Conservation (phyloP, 2,329 filamentous ascomycete species). For the Saccharata proteae region DNA sequence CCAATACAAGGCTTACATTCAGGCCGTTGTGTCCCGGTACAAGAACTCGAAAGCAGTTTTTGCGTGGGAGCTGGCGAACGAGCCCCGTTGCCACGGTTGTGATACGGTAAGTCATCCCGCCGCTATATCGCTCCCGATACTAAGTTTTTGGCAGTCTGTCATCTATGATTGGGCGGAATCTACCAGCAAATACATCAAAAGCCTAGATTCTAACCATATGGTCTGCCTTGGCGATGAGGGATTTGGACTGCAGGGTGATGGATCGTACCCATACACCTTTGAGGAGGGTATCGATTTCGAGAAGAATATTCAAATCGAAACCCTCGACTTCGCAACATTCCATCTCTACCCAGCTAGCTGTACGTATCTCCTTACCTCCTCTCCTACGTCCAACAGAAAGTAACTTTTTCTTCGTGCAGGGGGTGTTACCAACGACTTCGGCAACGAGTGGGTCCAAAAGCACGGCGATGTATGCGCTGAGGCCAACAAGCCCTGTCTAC, state of each 20-base stretch:
- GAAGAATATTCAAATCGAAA: slow-evolving; percentile 38
- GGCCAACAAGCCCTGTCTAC: slow-evolving; percentile 27
- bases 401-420: slow-evolving; percentile 17
- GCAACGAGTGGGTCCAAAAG: slow-evolving; percentile 34
- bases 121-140: background rate
- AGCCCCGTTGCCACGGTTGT: slow-evolving; percentile 52
- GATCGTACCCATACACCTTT: slow-evolving; percentile 39
- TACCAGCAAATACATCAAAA: slow-evolving; percentile 51
- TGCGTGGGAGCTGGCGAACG: slow-evolving; percentile 57
- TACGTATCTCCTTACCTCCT: slow-evolving; percentile 12
- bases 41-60: slow-evolving; percentile 47
- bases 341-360: slow-evolving; percentile 40
- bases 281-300: slow-evolving; percentile 41
- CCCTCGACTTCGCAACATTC: slow-evolving; percentile 45
- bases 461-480: slow-evolving; percentile 29
- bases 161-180: slow-evolving; percentile 48
- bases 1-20: slow-evolving; percentile 52
- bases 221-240: slow-evolving; percentile 55
- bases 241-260: slow-evolving; percentile 35
- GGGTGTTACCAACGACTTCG: slow-evolving; percentile 22
- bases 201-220: slow-evolving; percentile 47
- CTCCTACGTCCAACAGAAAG: background rate
- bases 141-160: slow-evolving; percentile 24
- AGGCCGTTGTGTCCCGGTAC: slow-evolving; percentile 47
- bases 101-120: slow-evolving; percentile 21